Percentiles rank a stretch among this genome's conserved stretches.
phyloP scores from a whole-genome alignment of 495 filamentous ascomycete species.

The Penicillium paxilli region DNA sequence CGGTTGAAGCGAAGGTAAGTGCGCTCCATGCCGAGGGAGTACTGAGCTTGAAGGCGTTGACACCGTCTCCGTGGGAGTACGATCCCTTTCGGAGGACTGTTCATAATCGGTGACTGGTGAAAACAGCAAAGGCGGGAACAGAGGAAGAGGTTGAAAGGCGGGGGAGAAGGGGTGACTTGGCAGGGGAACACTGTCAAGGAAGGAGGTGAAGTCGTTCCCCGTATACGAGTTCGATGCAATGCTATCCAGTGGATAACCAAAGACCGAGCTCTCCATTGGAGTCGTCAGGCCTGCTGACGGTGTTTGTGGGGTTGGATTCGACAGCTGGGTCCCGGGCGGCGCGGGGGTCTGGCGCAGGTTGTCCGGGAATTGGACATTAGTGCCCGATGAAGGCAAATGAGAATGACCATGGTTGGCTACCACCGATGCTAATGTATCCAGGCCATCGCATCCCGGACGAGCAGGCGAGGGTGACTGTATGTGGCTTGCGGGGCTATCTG shows the following conservation, averaged over 20 bases:
- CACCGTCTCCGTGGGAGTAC: slow-evolving; percentile 12
- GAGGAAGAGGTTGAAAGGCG: slow-evolving; percentile 38
- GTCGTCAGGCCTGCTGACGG: slow-evolving; percentile 18
- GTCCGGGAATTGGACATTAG: slow-evolving; percentile 9
- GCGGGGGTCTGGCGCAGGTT: slow-evolving; percentile 13
- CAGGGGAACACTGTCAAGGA: slow-evolving; percentile 42
- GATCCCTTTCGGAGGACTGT: slow-evolving; percentile 19
- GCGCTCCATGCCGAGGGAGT: slow-evolving; percentile 38
- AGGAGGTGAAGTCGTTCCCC: slow-evolving; percentile 42
- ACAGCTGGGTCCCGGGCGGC: slow-evolving; percentile 6
- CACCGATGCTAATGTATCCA: slow-evolving; percentile 37
- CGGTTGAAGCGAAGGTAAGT: slow-evolving; percentile 40
- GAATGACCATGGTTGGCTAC: slow-evolving; percentile 27
- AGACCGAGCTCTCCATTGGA: slow-evolving; percentile 21
- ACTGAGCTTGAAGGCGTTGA: slow-evolving; percentile 36
- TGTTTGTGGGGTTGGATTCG: slow-evolving; percentile 12
- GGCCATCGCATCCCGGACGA: slow-evolving; percentile 24
- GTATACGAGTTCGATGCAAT: slow-evolving; percentile 23
- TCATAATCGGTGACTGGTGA: slow-evolving; percentile 32
- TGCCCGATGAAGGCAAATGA: slow-evolving; percentile 1
- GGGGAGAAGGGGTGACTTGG: slow-evolving; percentile 43
- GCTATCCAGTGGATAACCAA: slow-evolving; percentile 29
- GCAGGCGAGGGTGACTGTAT: slow-evolving; percentile 21
- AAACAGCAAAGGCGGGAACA: slow-evolving; percentile 37
- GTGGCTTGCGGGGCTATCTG: slow-evolving; percentile 14